These are phyloP conservation scores for Clonostachys rosea DNA, from an alignment of 2,329 filamentous ascomycete species.

Conservation along the genomic window DNA sequence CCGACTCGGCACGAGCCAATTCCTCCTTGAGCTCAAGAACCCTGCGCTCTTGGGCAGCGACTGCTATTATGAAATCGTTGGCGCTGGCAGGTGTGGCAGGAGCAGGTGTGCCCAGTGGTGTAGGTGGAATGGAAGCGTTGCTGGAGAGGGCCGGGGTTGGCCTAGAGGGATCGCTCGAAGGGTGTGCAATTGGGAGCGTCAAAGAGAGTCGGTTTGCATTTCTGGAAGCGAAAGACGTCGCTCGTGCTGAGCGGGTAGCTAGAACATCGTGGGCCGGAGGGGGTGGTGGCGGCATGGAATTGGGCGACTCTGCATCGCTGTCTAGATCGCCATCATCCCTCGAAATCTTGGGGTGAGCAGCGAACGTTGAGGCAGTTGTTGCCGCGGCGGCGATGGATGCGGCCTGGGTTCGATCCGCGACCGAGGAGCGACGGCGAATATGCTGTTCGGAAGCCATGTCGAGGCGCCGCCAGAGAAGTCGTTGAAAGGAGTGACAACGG, in stretches of 20 bases:
- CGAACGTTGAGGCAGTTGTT: slow-evolving; percentile 13
- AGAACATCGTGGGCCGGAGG: slow-evolving; percentile 27
- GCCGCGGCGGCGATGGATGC: slow-evolving; percentile 10
- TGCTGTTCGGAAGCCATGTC: slow-evolving; percentile 27
- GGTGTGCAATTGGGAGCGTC: slow-evolving; percentile 55
- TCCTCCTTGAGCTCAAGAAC: slow-evolving; percentile 92
- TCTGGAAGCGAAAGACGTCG: slow-evolving; percentile 47
- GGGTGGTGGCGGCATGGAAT: slow-evolving; percentile 27
- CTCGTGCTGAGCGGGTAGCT: slow-evolving; percentile 41
- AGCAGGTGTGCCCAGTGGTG: slow-evolving; percentile 39
- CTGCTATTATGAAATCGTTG: slow-evolving; percentile 75
- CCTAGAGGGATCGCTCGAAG: slow-evolving; percentile 45
- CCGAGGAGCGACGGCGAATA: slow-evolving; percentile 32
- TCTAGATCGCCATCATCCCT: neutral
- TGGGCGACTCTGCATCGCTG: neutral
- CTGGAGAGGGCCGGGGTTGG: slow-evolving; percentile 39
- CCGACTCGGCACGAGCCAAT: slow-evolving; percentile 73
- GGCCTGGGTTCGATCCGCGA: slow-evolving; percentile 24
- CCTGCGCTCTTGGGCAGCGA: slow-evolving; percentile 86
- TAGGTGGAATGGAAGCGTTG: slow-evolving; percentile 39
- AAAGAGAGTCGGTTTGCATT: slow-evolving; percentile 55
- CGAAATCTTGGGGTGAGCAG: slow-evolving; percentile 9
- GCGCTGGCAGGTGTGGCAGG: slow-evolving; percentile 46
- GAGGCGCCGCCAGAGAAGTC: slow-evolving; percentile 14
- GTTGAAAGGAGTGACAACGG: slow-evolving; percentile 19